phyloP scores from a whole-genome alignment of 179 eudicot genomes.

The Silene coronaria region DNA sequence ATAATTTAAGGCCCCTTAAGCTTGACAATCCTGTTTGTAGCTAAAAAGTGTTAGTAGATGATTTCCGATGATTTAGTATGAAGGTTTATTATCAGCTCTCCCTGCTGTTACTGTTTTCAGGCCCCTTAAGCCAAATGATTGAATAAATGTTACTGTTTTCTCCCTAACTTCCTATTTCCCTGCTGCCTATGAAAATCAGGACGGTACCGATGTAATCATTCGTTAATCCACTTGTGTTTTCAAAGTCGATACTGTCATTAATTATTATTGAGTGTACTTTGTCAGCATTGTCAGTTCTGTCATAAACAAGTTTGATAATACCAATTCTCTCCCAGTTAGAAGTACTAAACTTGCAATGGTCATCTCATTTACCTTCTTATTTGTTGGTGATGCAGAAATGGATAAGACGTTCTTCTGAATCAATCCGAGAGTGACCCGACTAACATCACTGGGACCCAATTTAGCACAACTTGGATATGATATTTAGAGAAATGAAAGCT shows the following conservation, averaged over 20 bases:
- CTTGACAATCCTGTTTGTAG: constrained; percentile 7
- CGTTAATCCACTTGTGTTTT: constrained; percentile 12
- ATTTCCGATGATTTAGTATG: neutral
- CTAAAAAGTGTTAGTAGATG: neutral
- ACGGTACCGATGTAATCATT: neutral
- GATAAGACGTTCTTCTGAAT: constrained; percentile 17
- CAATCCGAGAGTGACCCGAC: constrained; percentile 20
- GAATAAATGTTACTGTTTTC: neutral
- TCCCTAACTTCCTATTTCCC: neutral
- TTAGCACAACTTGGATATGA: constrained; percentile 5
- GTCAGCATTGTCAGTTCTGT: constrained; percentile 13
- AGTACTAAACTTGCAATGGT: constrained; percentile 18
- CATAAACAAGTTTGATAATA: constrained; percentile 11
- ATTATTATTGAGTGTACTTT: constrained; percentile 2
- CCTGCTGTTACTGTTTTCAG: too few relatives aligned
- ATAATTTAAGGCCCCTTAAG: constrained; percentile 10
- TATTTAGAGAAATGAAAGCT: constrained; percentile 17
- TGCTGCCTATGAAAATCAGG: constrained; percentile 1
- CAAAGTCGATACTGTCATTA: constrained; percentile 12
- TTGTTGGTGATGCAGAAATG: constrained; percentile 21
- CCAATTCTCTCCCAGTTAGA: constrained; percentile 5
- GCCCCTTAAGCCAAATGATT: neutral
- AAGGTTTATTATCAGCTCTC: neutral
- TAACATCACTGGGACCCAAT: constrained; percentile 11
- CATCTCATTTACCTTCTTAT: constrained; percentile 14